Evolutionary conservation across 2,329 filamentous ascomycete species (phyloP), one percentile per base, ranked within the genome.

Genomic region (Hansfordia pulvinata): DNA sequence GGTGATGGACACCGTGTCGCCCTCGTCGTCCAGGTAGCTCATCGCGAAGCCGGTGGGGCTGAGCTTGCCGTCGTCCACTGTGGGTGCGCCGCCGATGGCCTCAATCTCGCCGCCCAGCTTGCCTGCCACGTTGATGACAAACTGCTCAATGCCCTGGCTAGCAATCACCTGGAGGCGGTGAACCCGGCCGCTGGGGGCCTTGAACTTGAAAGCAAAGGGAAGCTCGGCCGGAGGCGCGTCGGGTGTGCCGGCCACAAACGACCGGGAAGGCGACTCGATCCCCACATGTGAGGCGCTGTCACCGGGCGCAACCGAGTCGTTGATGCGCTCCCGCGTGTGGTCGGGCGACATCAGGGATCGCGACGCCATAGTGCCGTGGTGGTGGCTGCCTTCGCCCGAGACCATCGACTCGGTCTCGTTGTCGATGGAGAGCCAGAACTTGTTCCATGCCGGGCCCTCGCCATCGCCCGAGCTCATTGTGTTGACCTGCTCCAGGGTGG

Each of bases 161-260:
- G 85, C 78, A 28, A 75, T 63, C 16, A 94, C 76, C 45, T 96
- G 90, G 26, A 98, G 60, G 29, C 90, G 76, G 54, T 98, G 90
- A 11, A 96, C 86, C 27, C 90, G 82, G 23, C 88, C 90, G 40
- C 83, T 86, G 2, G 90, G 90, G 2, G 90, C 85, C 62, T 96
- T 96, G 69, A 98, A 98, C 54, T 98, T 98, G 74, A 98, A 98
- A 3, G 88, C 74, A 56, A 96, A 98, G 0, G 88, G 83, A 8
- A 71, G 54, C 38, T 92, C 82, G 42, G 81, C 69, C 2, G 69
- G 60, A 4, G 62, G 56, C 11, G 76, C 64, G 24, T 77, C 63
- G 3, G 50, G 50, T 3, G 46, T 43, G 23, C 74, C 53, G 6
- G 64, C 50, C 13, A 72, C 38, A 14, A 52, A 58, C 12, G 79